These are phyloP conservation scores for Micractinium conductrix DNA, from an alignment of 139 green algal species.

Conservation along the genomic window DNA sequence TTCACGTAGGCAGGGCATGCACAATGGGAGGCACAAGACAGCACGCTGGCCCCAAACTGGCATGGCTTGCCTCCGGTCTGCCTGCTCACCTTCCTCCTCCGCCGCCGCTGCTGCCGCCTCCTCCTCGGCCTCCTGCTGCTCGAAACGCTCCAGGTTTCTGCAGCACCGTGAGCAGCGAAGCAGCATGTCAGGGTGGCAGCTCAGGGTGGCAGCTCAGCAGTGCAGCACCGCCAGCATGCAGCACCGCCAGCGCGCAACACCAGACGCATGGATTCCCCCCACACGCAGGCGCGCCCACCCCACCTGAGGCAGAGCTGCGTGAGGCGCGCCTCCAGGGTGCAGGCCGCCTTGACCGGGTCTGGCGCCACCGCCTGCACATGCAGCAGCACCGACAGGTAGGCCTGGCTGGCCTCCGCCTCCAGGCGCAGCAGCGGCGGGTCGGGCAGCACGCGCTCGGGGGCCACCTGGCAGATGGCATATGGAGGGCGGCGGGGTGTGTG, in stretches of 20 bases:
- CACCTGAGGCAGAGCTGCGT: conserved; percentile 70
- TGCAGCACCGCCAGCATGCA: no score
- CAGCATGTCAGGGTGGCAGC: no score
- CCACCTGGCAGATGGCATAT: conserved; percentile 57
- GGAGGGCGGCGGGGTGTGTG: conserved; percentile 60
- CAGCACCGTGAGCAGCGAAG: no score
- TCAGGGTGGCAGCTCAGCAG: no score
- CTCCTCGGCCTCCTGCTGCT: conserved; percentile 38
- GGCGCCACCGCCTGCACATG: conserved; percentile 15
- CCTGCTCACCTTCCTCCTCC: not conserved
- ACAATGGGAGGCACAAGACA: not conserved
- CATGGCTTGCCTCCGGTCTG: no score
- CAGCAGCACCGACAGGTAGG: conserved; percentile 81
- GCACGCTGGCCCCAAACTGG: no score
- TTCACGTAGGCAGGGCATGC: not conserved
- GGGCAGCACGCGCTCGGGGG: conserved; percentile 53
- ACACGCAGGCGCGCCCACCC: no score
- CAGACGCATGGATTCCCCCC: no score
- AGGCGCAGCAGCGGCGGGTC: conserved; percentile 95
- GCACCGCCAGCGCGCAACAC: no score
- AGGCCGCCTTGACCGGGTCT: conserved; percentile 8
- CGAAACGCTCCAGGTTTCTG: conserved; percentile 79
- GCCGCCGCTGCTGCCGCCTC: not conserved
- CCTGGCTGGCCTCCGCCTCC: conserved; percentile 87
- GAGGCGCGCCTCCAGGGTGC: conserved; percentile 60